Evolutionary conservation across 345 rosid species (phyloP).

Genomic region (Corymbia maculata): DNA sequence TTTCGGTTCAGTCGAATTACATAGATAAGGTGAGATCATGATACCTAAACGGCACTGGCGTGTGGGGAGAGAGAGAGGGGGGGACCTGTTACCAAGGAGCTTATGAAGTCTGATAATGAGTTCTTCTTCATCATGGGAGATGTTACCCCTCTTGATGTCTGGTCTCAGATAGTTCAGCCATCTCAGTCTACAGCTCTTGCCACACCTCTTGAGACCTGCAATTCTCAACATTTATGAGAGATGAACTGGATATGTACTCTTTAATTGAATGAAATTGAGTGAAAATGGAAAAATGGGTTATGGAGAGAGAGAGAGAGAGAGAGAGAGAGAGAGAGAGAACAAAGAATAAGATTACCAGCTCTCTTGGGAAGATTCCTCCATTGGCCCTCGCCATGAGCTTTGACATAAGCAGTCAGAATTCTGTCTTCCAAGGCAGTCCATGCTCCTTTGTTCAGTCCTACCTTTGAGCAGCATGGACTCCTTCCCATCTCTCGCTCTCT

Average conservation of each 20-base stretch:
- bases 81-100: conserved; percentile 56
- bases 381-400: conserved; percentile 52
- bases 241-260: background rate
- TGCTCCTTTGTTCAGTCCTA: conserved; percentile 46
- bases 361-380: conserved; percentile 53
- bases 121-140: conserved; percentile 42
- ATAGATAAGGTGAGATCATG: background rate
- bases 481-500: no score
- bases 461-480: conserved; percentile 58
- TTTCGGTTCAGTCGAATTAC: background rate
- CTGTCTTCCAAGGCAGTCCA: conserved; percentile 55
- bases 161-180: conserved; percentile 55
- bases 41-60: background rate
- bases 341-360: conserved; percentile 35
- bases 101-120: conserved; percentile 50
- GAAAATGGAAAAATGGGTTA: background rate
- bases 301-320: background rate
- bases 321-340: no score
- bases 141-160: conserved; percentile 53
- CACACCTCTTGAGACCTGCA: conserved; percentile 43
- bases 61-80: background rate
- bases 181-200: conserved; percentile 56
- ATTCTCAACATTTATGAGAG: background rate
- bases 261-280: background rate
- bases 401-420: conserved; percentile 29